Evolutionary conservation across 2,329 filamentous ascomycete genomes (phyloP), one percentile per base, ranked within the genome.

Genomic region (Boeremia lycopersici): DNA sequence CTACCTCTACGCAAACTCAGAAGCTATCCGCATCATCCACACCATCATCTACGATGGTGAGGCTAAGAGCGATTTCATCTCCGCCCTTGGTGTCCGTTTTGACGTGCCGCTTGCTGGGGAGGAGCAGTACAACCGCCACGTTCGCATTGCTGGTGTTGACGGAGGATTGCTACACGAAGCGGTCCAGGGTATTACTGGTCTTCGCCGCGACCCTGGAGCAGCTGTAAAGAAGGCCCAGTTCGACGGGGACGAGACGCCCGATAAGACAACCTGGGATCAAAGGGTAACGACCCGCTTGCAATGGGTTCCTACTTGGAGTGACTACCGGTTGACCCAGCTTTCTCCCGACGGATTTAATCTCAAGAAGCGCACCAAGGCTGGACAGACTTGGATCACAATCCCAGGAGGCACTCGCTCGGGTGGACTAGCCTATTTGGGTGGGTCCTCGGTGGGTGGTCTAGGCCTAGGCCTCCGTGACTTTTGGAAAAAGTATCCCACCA

Each of bases 401-500:
- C 80, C 82, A 0, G 84, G 82, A 0, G 83, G 83, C 2, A 83
- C 80, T 1, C 77, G 83, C 1, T 78, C 85, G 1, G 80, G 79
- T 0, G 85, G 85, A 0, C 71, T 86, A 0, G 83, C 79, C 0
- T 88, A 87, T 57, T 78, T 87, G 0, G 85, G 85, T 2, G 81
- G 81, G 9, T 81, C 84, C 5, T 81, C 77, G 0, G 70, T 74
- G 3, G 85, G 85, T n/a, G 85, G 85, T 11, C 74, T 88, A 1
- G 84, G 82, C 1, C 67, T 87, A 5, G 84, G 83, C 0, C 76
- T 85, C 41, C 79, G 81, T 2, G 80, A 87, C 61, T 87, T 87
- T 66, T 87, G 85, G 85, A 83, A 87, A 73, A 78, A 82, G 13
- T 86, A 84, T 58, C 85, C 85, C 0, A 84, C 82, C 0, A 79